These are phyloP conservation scores for Astrephomene gubernaculifera DNA, from an alignment of 139 green algal species.

Conservation along the genomic window DNA sequence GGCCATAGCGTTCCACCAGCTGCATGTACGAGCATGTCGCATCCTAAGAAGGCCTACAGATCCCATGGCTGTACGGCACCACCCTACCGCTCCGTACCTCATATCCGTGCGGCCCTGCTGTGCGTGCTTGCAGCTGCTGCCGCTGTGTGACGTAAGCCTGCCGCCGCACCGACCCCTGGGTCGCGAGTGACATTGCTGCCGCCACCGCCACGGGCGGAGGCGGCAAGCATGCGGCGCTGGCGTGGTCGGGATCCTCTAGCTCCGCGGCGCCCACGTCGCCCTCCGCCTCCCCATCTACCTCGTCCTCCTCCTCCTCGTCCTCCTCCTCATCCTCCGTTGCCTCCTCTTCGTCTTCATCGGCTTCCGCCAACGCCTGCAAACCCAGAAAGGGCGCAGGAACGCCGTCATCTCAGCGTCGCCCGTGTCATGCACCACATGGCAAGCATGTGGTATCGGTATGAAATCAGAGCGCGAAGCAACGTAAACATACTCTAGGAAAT, in stretches of 20 bases:
- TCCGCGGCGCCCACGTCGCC: background rate
- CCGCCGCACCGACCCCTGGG: conserved; percentile 6
- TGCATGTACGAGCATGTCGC: too few species aligned
- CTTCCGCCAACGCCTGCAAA: conserved; percentile 6
- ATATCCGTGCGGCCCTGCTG: background rate
- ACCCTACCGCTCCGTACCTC: background rate
- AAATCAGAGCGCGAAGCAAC: too few species aligned
- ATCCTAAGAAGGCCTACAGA: too few species aligned
- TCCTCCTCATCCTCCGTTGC: background rate
- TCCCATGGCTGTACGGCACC: too few species aligned
- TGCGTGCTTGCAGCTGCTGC: background rate
- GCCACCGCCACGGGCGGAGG: background rate
- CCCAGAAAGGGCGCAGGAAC: background rate
- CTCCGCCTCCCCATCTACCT: background rate
- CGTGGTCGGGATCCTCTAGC: background rate
- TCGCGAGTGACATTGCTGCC: background rate
- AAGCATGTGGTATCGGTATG: background rate
- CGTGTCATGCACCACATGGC: background rate
- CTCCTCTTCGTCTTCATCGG: background rate
- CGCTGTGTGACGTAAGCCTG: background rate
- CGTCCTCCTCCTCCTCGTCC: background rate
- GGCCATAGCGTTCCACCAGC: too few species aligned
- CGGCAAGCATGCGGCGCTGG: background rate
- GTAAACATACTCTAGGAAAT: too few species aligned
- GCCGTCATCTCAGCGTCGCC: too few species aligned